Conservation (phyloP, 139 green algal species). For the Choricystis sp. region DNA sequence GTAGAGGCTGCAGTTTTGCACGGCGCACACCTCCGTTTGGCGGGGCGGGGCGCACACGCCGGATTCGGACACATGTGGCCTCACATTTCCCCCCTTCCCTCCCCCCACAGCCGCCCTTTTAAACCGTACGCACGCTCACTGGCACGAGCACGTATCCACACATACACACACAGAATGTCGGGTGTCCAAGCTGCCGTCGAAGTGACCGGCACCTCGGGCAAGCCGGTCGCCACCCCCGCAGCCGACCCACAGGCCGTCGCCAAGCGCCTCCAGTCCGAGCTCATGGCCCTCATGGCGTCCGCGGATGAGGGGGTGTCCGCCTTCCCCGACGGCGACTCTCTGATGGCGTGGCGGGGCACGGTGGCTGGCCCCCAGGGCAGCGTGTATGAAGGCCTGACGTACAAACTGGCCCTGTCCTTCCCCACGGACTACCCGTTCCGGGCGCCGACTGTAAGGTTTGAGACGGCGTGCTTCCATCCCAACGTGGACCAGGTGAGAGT, state of each 20-base stretch:
- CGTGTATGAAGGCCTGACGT: conserved; percentile 51
- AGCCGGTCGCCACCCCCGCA: not conserved
- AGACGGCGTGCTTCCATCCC: conserved; percentile 62
- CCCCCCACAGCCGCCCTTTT: too few species aligned
- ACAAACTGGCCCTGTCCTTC: conserved; percentile 50
- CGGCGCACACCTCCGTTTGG: too few species aligned
- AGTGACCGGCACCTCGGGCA: not conserved
- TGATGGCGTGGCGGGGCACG: conserved; percentile 61
- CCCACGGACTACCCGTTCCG: conserved; percentile 64
- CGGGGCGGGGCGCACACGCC: too few species aligned
- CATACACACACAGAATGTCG: too few species aligned
- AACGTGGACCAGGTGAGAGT: too few species aligned
- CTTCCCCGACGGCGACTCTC: conserved; percentile 61
- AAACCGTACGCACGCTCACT: too few species aligned
- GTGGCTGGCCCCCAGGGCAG: conserved; percentile 41
- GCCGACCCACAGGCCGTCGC: conserved; percentile 18
- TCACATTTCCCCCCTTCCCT: too few species aligned
- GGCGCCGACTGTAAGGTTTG: conserved; percentile 50
- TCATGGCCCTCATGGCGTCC: conserved; percentile 35
- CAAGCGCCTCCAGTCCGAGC: conserved; percentile 41
- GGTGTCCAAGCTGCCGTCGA: too few species aligned
- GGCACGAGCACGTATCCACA: too few species aligned
- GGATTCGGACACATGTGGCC: too few species aligned
- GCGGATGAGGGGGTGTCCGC: conserved; percentile 38
- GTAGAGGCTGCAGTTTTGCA: too few species aligned